Evolutionary conservation across 192 early-diverging fungal genomes (phyloP), one percentile per base, ranked within the genome.

Genomic region (Entomortierella beljakovae): DNA sequence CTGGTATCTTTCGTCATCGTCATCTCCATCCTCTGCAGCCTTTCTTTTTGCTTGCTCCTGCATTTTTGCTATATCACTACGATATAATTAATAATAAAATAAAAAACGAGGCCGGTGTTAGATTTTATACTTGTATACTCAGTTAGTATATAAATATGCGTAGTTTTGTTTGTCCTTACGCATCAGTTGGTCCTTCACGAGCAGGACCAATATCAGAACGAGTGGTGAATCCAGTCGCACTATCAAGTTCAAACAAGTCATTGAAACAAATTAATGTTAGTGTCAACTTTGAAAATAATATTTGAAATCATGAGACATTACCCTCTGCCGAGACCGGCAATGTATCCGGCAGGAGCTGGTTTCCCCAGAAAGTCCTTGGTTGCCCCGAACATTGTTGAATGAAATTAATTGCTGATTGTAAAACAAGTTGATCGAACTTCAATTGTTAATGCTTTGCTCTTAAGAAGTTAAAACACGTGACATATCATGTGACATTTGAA

Each of bases 201-300:
- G 96, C 98, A 28, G 97, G 96, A 52, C 98, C 98, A 64, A 99
- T 96, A 86, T 99, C 98, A 9, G 96, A 96, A 28, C 96, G 92
- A 26, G 98, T 99, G 15, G 98, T 99, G 70, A 99, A 99, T 9
- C 98, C 98, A 10, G 95, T 94, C 1, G 98, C 98, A 68, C 89
- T 85, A 68, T 60, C 13, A 40, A 13, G 13, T 53, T 13, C n/a
- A n/a, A n/a, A n/a, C n/a, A 33, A 38, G n/a, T 13, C 15, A 65
- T n/a, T 38, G 51, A 4, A 22, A 40, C 34, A 58, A 42, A 40
- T 31, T 20, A 60, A 33, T n/a, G 13, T 26, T 26, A 57, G 9
- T 23, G 29, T 5, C 52, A 6, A 60, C 33, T 43, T n/a, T n/a
- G 29, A 23, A 5, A 35, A 13, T 56, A 8, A 9, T 52, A 1